A percentile compares a stretch with the other conserved stretches of the same genome.
phyloP scores from a whole-genome alignment of 371 early-diverging fungal species.

The Syncephalastrum racemosum region DNA sequence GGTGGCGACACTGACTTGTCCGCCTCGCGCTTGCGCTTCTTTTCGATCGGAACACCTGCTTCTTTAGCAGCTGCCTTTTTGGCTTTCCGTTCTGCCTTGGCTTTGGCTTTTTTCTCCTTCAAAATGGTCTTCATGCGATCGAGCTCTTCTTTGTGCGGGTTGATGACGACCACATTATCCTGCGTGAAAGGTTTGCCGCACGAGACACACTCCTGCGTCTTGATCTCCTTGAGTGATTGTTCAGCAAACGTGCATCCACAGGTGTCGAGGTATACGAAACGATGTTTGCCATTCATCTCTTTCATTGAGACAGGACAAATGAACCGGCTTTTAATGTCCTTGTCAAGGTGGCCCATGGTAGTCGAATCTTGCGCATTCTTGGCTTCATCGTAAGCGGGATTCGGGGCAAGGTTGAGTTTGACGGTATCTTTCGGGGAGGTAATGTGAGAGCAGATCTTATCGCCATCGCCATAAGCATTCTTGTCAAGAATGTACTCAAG shows the following conservation, averaged over 20 bases:
- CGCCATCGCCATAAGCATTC: constrained; percentile 80
- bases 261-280: constrained; percentile 73
- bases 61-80: constrained; percentile 38
- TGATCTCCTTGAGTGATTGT: constrained; percentile 78
- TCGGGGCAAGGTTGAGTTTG: constrained; percentile 70
- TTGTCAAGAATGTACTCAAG: constrained; percentile 82
- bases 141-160: constrained; percentile 68
- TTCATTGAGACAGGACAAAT: constrained; percentile 90
- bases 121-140: constrained; percentile 55
- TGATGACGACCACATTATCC: constrained; percentile 73
- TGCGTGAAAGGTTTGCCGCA: constrained; percentile 67
- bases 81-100: constrained; percentile 60
- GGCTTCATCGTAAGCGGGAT: constrained; percentile 62
- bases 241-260: constrained; percentile 93
- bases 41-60: constrained; percentile 19
- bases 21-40: constrained; percentile 27
- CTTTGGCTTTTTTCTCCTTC: constrained; percentile 55
- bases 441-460: constrained; percentile 81
- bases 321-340: constrained; percentile 60
- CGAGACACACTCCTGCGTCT: constrained; percentile 58
- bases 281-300: constrained; percentile 91
- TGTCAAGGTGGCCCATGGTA: constrained; percentile 51
- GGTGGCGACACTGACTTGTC: constrained; percentile 9
- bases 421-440: constrained; percentile 70
- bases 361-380: constrained; percentile 30